Evolutionary conservation across 2,329 filamentous ascomycete genomes (phyloP).

Genomic region (Pseudocercospora eumusae): DNA sequence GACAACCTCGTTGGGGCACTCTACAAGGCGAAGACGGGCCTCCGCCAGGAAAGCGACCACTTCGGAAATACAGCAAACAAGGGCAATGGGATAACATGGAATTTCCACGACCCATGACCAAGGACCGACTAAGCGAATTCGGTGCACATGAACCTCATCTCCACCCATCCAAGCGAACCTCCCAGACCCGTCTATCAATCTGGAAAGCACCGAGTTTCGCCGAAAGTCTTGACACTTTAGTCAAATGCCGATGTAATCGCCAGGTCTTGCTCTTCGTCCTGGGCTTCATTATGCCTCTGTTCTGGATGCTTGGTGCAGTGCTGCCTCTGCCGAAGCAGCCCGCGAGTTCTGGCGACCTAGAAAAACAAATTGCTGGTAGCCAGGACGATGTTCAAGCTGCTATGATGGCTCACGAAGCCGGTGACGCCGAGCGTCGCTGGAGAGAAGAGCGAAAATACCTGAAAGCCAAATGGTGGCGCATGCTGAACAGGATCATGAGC

Average conservation of each 20-base stretch:
- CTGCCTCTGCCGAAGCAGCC: conserved; percentile 39
- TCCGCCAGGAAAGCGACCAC: conserved; percentile 23
- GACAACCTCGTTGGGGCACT: conserved; percentile 35
- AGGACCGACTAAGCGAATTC: conserved; percentile 36
- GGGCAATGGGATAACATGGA: conserved; percentile 38
- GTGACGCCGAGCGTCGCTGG: conserved; percentile 36
- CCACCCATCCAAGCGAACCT: conserved; percentile 30
- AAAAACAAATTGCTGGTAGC: conserved; percentile 27
- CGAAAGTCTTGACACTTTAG: conserved; percentile 38
- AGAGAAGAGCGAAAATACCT: conserved; percentile 37
- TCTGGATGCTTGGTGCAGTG: conserved; percentile 41
- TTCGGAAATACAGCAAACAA: conserved; percentile 37
- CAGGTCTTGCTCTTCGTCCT: conserved; percentile 42
- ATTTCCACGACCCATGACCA: conserved; percentile 39
- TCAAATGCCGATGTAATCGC: conserved; percentile 38
- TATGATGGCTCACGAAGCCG: conserved; percentile 37
- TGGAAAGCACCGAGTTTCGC: conserved; percentile 42
- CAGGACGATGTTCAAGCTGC: conserved; percentile 35
- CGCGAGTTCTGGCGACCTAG: conserved; percentile 25
- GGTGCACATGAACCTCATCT: conserved; percentile 33
- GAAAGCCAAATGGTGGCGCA: conserved; percentile 43
- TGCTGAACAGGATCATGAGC: conserved; percentile 43
- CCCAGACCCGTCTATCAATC: conserved; percentile 32
- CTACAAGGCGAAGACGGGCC: conserved; percentile 31
- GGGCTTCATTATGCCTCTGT: conserved; percentile 41